Evolutionary conservation across 192 early-diverging fungal species (phyloP).

Genomic region (Backusella parvicylindrica): DNA sequence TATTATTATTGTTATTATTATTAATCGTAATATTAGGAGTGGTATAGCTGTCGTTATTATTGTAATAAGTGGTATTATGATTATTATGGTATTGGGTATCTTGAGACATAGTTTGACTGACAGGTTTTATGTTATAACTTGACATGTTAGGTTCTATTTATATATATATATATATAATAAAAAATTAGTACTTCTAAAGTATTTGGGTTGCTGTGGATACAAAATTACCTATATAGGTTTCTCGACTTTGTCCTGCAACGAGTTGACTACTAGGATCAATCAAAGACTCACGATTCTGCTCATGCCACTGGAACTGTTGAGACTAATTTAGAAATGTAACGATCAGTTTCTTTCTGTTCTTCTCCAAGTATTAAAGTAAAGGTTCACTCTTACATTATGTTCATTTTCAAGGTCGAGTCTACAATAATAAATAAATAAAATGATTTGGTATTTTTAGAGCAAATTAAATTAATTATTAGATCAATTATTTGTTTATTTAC

Average conservation of each 20-base stretch:
- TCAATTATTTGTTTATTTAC: neutral
- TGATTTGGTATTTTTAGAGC: neutral
- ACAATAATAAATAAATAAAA: neutral
- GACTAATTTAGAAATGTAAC: neutral
- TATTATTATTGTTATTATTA: neutral
- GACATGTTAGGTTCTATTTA: neutral
- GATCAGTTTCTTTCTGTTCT: too few species aligned
- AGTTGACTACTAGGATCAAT: neutral
- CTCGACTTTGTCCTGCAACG: neutral
- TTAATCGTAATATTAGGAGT: neutral
- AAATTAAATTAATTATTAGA: neutral
- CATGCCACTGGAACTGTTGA: neutral
- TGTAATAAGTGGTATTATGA: neutral
- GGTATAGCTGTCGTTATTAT: neutral
- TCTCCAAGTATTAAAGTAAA: neutral
- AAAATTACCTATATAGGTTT: neutral
- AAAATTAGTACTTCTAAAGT: too few species aligned
- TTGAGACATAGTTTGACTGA: neutral
- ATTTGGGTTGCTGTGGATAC: neutral
- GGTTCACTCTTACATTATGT: neutral
- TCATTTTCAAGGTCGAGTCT: conserved; percentile 2
- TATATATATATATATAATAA: neutral
- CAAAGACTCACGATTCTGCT: neutral
- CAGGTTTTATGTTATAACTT: neutral
- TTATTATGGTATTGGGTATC: neutral